phyloP scores from a whole-genome alignment of 78 protist species.

The Dictyostelium capitatum region DNA sequence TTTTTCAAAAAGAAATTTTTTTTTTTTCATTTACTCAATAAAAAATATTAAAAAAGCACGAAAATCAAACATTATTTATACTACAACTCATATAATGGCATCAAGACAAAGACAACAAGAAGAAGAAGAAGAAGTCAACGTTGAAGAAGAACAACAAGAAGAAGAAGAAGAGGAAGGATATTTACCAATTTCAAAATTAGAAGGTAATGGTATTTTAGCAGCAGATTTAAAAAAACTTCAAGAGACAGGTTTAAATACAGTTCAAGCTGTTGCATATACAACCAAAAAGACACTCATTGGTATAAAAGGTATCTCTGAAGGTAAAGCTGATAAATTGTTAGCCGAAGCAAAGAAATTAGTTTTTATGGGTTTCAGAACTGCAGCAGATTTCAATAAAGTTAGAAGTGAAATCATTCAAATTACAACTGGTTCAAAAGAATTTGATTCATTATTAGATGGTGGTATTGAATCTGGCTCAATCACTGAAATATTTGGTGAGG shows the following conservation, averaged over 20 bases:
- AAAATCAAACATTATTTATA: no score
- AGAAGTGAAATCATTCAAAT: slow-evolving; percentile 88
- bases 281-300: slow-evolving; percentile 89
- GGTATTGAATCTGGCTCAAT: slow-evolving; percentile 99
- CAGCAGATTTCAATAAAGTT: slow-evolving; percentile 92
- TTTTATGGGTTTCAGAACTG: slow-evolving; percentile 97
- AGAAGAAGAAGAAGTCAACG: slow-evolving; percentile 67
- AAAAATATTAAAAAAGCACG: no score
- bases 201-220: slow-evolving; percentile 91
- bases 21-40: no score
- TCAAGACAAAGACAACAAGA: slow-evolving; percentile 65
- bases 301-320: slow-evolving; percentile 98
- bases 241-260: slow-evolving; percentile 97
- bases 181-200: slow-evolving; percentile 75
- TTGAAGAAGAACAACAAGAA: slow-evolving; percentile 42
- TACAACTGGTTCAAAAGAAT: slow-evolving; percentile 97
- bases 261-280: slow-evolving; percentile 95
- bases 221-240: slow-evolving; percentile 95
- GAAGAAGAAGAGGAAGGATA: slow-evolving; percentile 62
- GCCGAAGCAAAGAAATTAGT: slow-evolving; percentile 93
- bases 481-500: slow-evolving; percentile 99
- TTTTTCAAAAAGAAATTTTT: no score
- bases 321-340: slow-evolving; percentile 97
- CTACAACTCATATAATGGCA: no score
- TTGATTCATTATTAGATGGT: slow-evolving; percentile 96